Evolutionary conservation across 129 eudicot species (phyloP).

Genomic region (Arctium minus): DNA sequence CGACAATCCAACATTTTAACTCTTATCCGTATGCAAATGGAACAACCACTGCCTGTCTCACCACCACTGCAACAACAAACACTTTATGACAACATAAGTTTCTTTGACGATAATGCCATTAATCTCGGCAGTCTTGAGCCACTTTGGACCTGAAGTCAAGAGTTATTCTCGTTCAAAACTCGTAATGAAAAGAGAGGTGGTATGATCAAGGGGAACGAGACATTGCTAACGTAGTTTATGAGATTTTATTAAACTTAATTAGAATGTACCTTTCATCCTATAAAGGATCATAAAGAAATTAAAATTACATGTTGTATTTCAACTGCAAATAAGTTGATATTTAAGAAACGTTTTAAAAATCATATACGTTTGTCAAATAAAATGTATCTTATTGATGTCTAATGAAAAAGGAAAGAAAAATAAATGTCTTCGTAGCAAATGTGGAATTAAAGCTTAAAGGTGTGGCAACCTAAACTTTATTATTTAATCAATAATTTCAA

Average conservation of each 20-base stretch:
- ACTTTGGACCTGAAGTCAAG: conserved; percentile 49
- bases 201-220: conserved; percentile 6
- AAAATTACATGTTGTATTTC: not conserved
- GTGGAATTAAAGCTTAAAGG: not conserved
- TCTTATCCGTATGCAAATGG: conserved; percentile 31
- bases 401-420: not conserved
- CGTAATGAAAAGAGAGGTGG: not conserved
- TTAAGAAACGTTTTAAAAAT: not conserved
- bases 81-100: conserved; percentile 32
- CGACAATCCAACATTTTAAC: conserved; percentile 29
- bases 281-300: not conserved
- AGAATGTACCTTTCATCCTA: not conserved
- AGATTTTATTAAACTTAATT: not conserved
- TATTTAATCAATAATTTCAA: not conserved
- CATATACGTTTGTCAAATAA: not conserved
- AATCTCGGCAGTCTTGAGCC: conserved; percentile 41
- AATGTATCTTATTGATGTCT: not conserved
- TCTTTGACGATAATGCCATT: conserved; percentile 35
- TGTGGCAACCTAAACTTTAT: not conserved
- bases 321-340: not conserved
- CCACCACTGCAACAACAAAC: conserved; percentile 22
- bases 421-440: not conserved
- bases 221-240: conserved; percentile 14
- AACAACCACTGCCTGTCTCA: conserved; percentile 28
- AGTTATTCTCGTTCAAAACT: not conserved